Conservation (phyloP, 2,329 filamentous ascomycete genomes). For the Aspergillus fischeri region DNA sequence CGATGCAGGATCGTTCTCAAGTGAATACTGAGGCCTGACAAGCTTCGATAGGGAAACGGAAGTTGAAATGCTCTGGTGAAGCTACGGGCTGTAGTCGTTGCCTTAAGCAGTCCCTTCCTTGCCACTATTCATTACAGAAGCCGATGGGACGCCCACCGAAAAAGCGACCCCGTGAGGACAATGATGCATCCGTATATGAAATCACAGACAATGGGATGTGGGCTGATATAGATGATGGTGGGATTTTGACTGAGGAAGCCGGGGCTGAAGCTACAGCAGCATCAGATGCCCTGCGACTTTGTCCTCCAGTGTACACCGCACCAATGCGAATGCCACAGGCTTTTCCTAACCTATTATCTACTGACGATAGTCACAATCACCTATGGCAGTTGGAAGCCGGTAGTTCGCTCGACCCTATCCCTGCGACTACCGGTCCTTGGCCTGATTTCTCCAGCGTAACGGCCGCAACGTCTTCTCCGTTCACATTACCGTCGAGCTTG, state of each 20-base stretch:
- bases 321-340: constrained; percentile 10
- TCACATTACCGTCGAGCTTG: constrained; percentile 18
- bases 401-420: constrained; percentile 22
- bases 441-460: constrained; percentile 40
- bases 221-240: constrained; percentile 19
- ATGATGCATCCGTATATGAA: constrained; percentile 15
- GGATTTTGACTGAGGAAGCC: constrained; percentile 14
- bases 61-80: constrained; percentile 48
- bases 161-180: constrained; percentile 32
- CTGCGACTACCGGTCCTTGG: constrained; percentile 33
- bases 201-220: constrained; percentile 17
- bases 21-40: constrained; percentile 11
- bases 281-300: constrained; percentile 25
- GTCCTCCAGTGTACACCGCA: constrained; percentile 24
- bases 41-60: constrained; percentile 38
- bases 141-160: constrained; percentile 47
- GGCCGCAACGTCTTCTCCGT: constrained; percentile 26
- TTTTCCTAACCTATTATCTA: constrained; percentile 17
- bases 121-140: constrained; percentile 46
- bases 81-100: constrained; percentile 41
- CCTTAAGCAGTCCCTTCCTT: constrained; percentile 37
- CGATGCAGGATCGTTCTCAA: background rate
- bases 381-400: constrained; percentile 20
- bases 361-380: constrained; percentile 23
- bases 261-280: constrained; percentile 11